phyloP scores from a whole-genome alignment of 2,329 filamentous ascomycete species.

The Capronia epimyces region DNA sequence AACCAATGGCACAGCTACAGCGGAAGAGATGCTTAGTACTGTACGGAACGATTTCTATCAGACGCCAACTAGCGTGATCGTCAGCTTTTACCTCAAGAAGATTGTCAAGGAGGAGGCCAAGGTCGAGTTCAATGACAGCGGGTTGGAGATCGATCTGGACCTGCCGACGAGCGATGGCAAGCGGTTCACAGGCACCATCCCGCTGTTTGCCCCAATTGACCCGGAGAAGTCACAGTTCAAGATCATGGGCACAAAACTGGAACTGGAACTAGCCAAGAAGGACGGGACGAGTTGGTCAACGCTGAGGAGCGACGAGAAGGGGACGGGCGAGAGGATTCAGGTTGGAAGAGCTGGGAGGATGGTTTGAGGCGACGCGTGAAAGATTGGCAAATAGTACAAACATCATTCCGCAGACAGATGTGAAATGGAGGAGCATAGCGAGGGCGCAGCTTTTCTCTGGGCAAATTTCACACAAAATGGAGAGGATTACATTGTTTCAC shows the following conservation, averaged over 20 bases:
- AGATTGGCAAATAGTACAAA: slow-evolving; percentile 26
- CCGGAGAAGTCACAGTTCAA: slow-evolving; percentile 68
- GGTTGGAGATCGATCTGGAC: slow-evolving; percentile 60
- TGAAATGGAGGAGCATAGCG: slow-evolving; percentile 8
- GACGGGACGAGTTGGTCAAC: slow-evolving; percentile 73
- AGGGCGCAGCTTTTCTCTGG: neutral
- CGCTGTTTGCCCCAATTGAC: slow-evolving; percentile 72
- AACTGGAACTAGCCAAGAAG: slow-evolving; percentile 67
- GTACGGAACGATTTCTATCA: slow-evolving; percentile 87
- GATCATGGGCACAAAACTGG: slow-evolving; percentile 83
- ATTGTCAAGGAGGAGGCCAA: slow-evolving; percentile 76
- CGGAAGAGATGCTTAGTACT: slow-evolving; percentile 18
- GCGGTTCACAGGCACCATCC: slow-evolving; percentile 68
- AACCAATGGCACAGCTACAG: slow-evolving; percentile 1
- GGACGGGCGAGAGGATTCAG: slow-evolving; percentile 78
- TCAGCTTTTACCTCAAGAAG: slow-evolving; percentile 93
- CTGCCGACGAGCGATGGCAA: slow-evolving; percentile 82
- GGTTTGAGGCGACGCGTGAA: neutral
- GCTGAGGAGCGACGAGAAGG: slow-evolving; percentile 68
- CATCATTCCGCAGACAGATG: too few species aligned
- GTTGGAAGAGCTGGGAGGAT: slow-evolving; percentile 69
- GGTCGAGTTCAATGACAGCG: slow-evolving; percentile 59
- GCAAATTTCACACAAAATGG: too few species aligned
- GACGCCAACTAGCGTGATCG: slow-evolving; percentile 76
- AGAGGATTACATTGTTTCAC: too few species aligned